phyloP scores from a whole-genome alignment of 176 grass and related monocot genomes.

The Aegilops speltoides region DNA sequence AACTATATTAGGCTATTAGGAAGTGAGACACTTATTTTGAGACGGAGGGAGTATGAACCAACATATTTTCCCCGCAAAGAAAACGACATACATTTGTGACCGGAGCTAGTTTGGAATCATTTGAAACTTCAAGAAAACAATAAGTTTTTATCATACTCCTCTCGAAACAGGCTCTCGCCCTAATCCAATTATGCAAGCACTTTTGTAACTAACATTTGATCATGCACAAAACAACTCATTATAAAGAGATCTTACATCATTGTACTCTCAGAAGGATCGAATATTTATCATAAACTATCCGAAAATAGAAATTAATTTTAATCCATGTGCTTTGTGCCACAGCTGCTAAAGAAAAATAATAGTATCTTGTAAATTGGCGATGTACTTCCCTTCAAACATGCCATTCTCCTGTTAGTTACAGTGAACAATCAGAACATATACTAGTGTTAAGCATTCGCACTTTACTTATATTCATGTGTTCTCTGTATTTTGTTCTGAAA shows the following conservation, averaged over 20 bases:
- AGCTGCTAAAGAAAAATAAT: background rate
- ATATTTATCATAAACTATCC: background rate
- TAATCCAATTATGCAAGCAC: background rate
- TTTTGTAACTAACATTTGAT: conserved; percentile 2
- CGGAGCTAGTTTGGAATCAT: too few relatives aligned
- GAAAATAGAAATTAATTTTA: background rate
- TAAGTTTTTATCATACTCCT: background rate
- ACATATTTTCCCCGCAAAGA: too few relatives aligned
- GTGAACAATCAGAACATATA: background rate
- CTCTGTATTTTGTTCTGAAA: background rate
- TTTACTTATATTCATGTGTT: background rate
- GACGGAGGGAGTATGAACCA: too few relatives aligned
- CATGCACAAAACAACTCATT: conserved; percentile 12
- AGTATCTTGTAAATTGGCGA: background rate
- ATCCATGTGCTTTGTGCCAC: background rate
- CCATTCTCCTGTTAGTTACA: background rate
- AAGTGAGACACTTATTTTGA: too few relatives aligned
- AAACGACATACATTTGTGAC: too few relatives aligned
- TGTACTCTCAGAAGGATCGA: background rate
- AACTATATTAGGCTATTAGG: background rate
- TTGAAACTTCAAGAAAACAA: background rate
- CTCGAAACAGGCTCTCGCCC: too few relatives aligned
- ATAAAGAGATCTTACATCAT: conserved; percentile 7
- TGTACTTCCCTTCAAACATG: background rate
- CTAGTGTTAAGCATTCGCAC: background rate